Conservation (phyloP, 2,329 filamentous ascomycete genomes). For the Septoria linicola region DNA sequence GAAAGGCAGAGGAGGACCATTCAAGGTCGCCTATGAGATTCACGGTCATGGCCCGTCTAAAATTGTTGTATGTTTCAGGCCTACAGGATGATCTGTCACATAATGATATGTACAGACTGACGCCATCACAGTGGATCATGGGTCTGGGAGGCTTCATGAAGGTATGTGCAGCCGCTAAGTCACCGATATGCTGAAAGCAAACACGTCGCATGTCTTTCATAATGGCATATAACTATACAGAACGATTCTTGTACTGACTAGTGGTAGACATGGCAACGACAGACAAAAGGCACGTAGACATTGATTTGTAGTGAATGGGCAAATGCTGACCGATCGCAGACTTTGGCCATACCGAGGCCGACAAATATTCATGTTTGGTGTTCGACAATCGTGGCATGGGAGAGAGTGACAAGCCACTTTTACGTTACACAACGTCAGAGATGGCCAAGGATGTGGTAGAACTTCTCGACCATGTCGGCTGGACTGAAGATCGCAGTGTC, state of each 20-base stretch:
- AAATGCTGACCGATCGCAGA: conserved; percentile 41
- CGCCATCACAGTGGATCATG: conserved; percentile 66
- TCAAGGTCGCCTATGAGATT: conserved; percentile 75
- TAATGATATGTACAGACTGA: conserved; percentile 12
- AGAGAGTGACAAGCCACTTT: conserved; percentile 71
- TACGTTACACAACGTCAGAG: conserved; percentile 76
- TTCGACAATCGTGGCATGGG: conserved; percentile 86
- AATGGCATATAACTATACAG: too few species aligned
- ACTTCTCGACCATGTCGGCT: conserved; percentile 66
- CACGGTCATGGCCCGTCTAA: conserved; percentile 72
- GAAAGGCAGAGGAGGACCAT: conserved; percentile 68
- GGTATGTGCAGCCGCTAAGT: conserved; percentile 4
- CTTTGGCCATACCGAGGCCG: conserved; percentile 70
- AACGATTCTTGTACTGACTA: too few species aligned
- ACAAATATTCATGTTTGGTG: conserved; percentile 70
- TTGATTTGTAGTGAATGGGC: too few species aligned
- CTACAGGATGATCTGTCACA: too few species aligned
- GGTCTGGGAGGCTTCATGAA: conserved; percentile 69
- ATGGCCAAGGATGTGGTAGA: conserved; percentile 81
- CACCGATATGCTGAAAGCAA: neutral
- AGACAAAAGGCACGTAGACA: too few species aligned
- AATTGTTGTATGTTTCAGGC: conserved; percentile 64
- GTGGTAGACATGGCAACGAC: too few species aligned
- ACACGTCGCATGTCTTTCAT: neutral
- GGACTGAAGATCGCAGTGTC: conserved; percentile 58